Base-by-base conservation (phyloP, 202 grass and related monocot genomes). In the Panicum hallii region DNA sequence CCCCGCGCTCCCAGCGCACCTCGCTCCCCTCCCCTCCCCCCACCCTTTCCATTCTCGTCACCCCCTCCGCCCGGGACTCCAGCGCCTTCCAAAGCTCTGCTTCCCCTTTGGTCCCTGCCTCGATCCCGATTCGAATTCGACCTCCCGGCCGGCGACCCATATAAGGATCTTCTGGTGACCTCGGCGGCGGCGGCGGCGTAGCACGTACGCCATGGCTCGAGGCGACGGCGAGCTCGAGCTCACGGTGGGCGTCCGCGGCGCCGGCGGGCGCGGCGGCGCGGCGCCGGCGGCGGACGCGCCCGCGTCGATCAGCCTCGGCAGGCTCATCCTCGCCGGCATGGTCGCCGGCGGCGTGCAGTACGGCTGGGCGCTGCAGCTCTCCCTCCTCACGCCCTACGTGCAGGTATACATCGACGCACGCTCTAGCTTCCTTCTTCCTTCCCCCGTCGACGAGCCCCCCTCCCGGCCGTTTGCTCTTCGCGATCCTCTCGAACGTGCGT, bases 321-420 rank as follows among this genome's bases (percentile, higher is more conserved):
- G 89, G 57, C 90, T 94, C 54, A 67, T 95, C 75, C 73, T 95
- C 48, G 67, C 92, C 32, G 88, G 92, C 80, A 86, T 82, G 81
- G 89, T 93, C 57, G 95, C 95, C 84, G 95, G 91, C 54, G 93
- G 93, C 57, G 90, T 98, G 82, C 93, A 98, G 91, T 98, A 98
- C 89, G 89, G 95, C 1, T 98, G 95, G 95, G 93, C 95, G 47
- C 78, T 98, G 57, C 95, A 98, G 85, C 91, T 98, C 41, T 98
- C 93, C 62, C 95, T 98, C 60, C 91, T 95, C 83, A 98, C 93
- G 49, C 93, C 95, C 17, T 98, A 95, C 95, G 89, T 98, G 32
- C 93, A 98, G 89, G 93, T 95, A 83, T 55, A 3, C 48, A 14
- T 44, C 36, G 36, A 38, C 3, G 36, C 36, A 38, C 36, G 3